phyloP scores from a whole-genome alignment of 768 basidiomycete species.

The Psilocybe tampanensis region DNA sequence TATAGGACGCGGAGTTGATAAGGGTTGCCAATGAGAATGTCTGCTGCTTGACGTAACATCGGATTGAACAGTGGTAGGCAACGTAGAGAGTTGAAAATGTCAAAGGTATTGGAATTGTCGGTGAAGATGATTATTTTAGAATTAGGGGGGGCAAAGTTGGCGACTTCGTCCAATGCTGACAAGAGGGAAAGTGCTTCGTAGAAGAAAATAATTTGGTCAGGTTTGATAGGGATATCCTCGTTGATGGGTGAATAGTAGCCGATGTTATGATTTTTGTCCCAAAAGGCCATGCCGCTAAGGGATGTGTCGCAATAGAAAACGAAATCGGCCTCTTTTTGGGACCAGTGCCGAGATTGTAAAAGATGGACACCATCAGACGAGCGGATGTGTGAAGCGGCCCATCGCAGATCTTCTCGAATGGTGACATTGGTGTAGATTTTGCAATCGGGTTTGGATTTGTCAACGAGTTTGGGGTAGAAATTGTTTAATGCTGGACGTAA shows the following conservation, averaged over 20 bases:
- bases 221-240: too few relatives aligned
- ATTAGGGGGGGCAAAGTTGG: too few relatives aligned
- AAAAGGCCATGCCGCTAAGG: slow-evolving; percentile 10
- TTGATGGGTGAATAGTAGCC: neutral
- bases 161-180: slow-evolving; percentile 13
- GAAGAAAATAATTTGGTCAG: slow-evolving; percentile 24
- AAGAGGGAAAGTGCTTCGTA: slow-evolving; percentile 28
- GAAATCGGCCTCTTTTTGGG: slow-evolving; percentile 13
- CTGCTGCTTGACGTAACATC: slow-evolving; percentile 17
- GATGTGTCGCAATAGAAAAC: slow-evolving; percentile 26
- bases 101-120: slow-evolving; percentile 35
- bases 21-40: slow-evolving; percentile 10
- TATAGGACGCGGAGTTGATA: slow-evolving; percentile 26
- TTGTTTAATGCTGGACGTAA: slow-evolving; percentile 32
- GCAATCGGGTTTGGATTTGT: slow-evolving; percentile 3
- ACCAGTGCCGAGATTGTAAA: slow-evolving; percentile 20
- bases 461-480: slow-evolving; percentile 36
- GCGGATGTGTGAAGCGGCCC: slow-evolving; percentile 31
- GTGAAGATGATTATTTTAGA: slow-evolving; percentile 20
- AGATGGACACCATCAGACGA: slow-evolving; percentile 23
- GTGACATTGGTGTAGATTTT: slow-evolving; percentile 29
- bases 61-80: slow-evolving; percentile 24
- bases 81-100: slow-evolving; percentile 30
- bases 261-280: too few relatives aligned
- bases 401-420: slow-evolving; percentile 29